Percentiles rank a stretch among this genome's conserved stretches.
Evolutionary conservation across 2,329 filamentous ascomycete genomes (phyloP).

Genomic region (Scopulariopsis brevicaulis): DNA sequence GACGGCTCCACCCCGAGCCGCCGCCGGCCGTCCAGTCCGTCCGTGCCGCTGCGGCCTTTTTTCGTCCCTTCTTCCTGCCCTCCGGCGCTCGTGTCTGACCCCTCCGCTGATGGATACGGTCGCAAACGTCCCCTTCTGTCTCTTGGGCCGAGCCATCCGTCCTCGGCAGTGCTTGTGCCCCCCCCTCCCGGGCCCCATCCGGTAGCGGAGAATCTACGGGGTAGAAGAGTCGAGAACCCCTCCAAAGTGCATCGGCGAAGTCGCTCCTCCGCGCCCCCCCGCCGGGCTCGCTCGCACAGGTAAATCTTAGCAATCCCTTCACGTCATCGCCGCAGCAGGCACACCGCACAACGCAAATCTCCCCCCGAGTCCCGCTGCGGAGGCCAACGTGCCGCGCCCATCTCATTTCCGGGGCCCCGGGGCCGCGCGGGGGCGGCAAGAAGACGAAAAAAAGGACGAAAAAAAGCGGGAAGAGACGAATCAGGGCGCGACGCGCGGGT

Average conservation of each 20-base stretch:
- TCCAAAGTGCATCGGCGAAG: not conserved
- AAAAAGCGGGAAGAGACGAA: not conserved
- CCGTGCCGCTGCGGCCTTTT: not conserved
- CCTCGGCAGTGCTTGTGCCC: not conserved
- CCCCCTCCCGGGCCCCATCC: not conserved
- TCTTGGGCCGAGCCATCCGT: not conserved
- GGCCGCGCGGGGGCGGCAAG: too few species aligned
- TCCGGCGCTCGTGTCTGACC: not conserved
- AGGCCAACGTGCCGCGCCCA: not conserved
- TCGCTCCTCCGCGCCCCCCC: not conserved
- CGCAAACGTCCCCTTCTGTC: not conserved
- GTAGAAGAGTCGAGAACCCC: not conserved
- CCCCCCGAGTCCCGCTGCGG: not conserved
- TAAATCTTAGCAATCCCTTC: not conserved
- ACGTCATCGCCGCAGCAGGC: not conserved
- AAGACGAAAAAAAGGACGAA: not conserved
- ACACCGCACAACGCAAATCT: not conserved
- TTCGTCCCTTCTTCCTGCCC: not conserved
- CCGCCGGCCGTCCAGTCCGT: not conserved
- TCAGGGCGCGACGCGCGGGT: not conserved
- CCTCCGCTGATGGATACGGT: not conserved
- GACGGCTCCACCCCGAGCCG: not conserved
- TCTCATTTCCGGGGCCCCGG: not conserved
- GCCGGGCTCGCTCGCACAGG: not conserved
- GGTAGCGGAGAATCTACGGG: not conserved